Percentiles rank a stretch among this genome's conserved stretches.
Evolutionary conservation across 176 grass and related monocot species (phyloP).

Genomic region (Carex kokanica): DNA sequence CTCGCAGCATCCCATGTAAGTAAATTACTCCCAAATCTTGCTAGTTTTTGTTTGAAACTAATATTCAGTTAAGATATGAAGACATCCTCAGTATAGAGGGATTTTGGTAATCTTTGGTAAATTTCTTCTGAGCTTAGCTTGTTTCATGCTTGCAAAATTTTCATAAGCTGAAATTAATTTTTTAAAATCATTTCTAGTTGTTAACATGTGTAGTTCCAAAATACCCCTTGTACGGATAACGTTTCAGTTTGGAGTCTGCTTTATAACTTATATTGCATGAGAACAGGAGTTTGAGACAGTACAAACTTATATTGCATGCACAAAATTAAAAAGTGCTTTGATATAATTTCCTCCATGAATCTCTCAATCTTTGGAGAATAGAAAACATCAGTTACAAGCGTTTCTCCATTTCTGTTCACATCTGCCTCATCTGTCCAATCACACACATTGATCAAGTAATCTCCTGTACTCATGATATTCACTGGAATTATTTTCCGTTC

Average conservation of each 20-base stretch:
- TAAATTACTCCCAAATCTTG: neutral
- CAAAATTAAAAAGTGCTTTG: neutral
- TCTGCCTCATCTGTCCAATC: neutral
- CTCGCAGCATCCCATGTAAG: slow-evolving; percentile 11
- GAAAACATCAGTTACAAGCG: too few species aligned
- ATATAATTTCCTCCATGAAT: neutral
- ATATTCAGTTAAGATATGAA: neutral
- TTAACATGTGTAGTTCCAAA: neutral
- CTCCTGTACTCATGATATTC: neutral
- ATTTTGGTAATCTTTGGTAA: neutral
- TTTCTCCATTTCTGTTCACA: neutral
- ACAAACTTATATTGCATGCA: neutral
- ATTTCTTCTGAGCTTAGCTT: neutral
- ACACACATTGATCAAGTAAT: neutral
- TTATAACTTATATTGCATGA: neutral
- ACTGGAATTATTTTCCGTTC: neutral
- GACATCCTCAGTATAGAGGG: neutral
- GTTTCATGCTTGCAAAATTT: neutral
- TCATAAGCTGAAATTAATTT: neutral
- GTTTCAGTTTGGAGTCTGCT: neutral
- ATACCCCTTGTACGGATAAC: neutral
- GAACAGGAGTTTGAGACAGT: neutral
- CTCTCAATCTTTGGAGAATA: neutral
- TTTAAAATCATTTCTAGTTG: neutral
- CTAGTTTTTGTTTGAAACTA: neutral